These are phyloP conservation scores for Dryas integrifolia DNA, from an alignment of 331 rosid genomes.

Conservation along the genomic window DNA sequence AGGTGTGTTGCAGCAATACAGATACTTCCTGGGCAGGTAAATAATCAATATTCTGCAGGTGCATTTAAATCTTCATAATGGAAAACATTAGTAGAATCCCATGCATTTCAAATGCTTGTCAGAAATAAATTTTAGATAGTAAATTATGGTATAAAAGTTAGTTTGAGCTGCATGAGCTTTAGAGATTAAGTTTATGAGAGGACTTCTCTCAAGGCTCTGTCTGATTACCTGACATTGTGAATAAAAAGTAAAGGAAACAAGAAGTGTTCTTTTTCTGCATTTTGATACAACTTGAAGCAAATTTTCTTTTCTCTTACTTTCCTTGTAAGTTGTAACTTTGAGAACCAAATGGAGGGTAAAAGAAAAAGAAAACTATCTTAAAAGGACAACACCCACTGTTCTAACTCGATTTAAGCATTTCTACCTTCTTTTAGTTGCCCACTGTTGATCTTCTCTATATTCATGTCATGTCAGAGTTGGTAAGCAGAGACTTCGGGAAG, in stretches of 20 bases:
- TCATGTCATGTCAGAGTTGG: slow-evolving; percentile 54
- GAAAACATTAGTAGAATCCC: neutral
- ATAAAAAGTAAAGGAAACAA: too few relatives aligned
- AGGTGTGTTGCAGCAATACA: slow-evolving; percentile 67
- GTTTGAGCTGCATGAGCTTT: too few relatives aligned
- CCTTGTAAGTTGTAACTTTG: neutral
- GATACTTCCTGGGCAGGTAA: slow-evolving; percentile 83
- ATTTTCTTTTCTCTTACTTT: neutral
- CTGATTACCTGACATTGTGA: too few relatives aligned
- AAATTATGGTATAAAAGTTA: too few relatives aligned
- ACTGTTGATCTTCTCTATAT: slow-evolving; percentile 16
- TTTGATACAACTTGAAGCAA: neutral
- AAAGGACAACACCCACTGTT: too few relatives aligned
- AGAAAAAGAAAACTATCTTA: too few relatives aligned
- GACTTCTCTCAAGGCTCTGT: too few relatives aligned
- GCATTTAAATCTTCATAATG: slow-evolving; percentile 8
- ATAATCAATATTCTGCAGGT: slow-evolving; percentile 10
- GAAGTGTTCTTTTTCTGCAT: neutral
- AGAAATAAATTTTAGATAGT: neutral
- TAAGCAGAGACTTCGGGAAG: slow-evolving; percentile 89
- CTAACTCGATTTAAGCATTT: neutral
- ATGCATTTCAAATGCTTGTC: neutral
- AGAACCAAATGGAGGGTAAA: neutral
- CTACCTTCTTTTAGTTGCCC: neutral
- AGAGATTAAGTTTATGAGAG: too few relatives aligned